These are phyloP conservation scores for Rugonectria rugulosa DNA, from an alignment of 2,329 filamentous ascomycete genomes.

Conservation along the genomic window DNA sequence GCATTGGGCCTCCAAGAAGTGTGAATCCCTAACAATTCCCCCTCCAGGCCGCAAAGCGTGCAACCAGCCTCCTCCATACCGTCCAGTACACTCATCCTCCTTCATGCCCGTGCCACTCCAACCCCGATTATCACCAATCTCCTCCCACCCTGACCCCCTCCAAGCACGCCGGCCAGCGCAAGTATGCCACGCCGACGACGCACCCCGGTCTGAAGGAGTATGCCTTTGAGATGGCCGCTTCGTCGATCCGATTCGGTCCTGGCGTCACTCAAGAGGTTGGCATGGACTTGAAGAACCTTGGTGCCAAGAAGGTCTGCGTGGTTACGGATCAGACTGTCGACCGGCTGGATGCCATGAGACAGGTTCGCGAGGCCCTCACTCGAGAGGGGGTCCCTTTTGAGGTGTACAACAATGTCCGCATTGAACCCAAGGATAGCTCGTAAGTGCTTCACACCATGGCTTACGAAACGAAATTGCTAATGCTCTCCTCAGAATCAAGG, in stretches of 20 bases:
- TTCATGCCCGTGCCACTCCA: slow-evolving; percentile 90
- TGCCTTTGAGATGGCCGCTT: slow-evolving; percentile 98
- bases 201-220: slow-evolving; percentile 82
- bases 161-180: slow-evolving; percentile 48
- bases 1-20: background rate
- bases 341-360: slow-evolving; percentile 87
- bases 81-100: slow-evolving; percentile 90
- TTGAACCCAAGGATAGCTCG: slow-evolving; percentile 96
- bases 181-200: slow-evolving; percentile 75
- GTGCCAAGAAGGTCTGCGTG: slow-evolving; percentile 85
- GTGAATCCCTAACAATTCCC: slow-evolving; percentile 1
- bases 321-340: slow-evolving; percentile 88
- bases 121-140: slow-evolving; percentile 78
- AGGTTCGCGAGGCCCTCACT: slow-evolving; percentile 81
- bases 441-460: slow-evolving; percentile 52
- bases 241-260: slow-evolving; percentile 90
- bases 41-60: slow-evolving; percentile 65
- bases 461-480: background rate
- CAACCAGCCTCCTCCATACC: slow-evolving; percentile 80
- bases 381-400: slow-evolving; percentile 81
- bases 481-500: slow-evolving; percentile 69
- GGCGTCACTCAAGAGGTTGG: slow-evolving; percentile 95
- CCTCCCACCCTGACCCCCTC: slow-evolving; percentile 64
- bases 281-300: slow-evolving; percentile 96
- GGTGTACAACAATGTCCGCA: slow-evolving; percentile 80